Evolutionary conservation across 371 early-diverging fungal genomes (phyloP), one percentile per base, ranked within the genome.

Genomic region (Apophysomyces trapeziformis): DNA sequence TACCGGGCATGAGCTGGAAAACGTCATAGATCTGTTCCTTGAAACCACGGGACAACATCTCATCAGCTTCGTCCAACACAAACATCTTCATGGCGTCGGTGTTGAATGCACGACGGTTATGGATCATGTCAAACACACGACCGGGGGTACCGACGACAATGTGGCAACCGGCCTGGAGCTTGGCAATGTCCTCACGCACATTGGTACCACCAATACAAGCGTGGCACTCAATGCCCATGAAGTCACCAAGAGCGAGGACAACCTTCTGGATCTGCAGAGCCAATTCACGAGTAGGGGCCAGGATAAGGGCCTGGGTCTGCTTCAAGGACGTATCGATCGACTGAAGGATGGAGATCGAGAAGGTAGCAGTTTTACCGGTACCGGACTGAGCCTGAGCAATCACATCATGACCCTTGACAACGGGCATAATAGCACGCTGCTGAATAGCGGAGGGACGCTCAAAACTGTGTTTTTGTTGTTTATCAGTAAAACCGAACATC

Each of bases 61-160:
- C 96, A 87, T 98, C 99, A 57, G 99, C 98, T 81, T 97, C 99
- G 83, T 98, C 99, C 45, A 98, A 89, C 63, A 98, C 92, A 70
- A 98, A 93, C 89, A 97, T 87, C 80, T 92, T 92, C 72, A 97
- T 90, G 68, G 80, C 32, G 61, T 89, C 86, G 57, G 95, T 87
- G 58, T 90, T 87, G 61, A 97, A 79, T 58, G 86, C 85, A 58
- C 93, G 83, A 66, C 92, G 88, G 79, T 93, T 90, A 68, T 82
- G 68, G 72, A 97, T 94, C 96, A 97, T 94, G 73, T 97, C 96
- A 62, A 85, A 86, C 57, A 97, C 94, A 76, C 98, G 91, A 76
- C 99, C 99, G 45, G 97, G 97, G 46, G 97, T 97, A 69, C 96
- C 97, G 45, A 92, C 92, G 56, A 97, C 92, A 57, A 97, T 85